phyloP scores from a whole-genome alignment of 345 rosid species.

The Excoecaria agallocha region DNA sequence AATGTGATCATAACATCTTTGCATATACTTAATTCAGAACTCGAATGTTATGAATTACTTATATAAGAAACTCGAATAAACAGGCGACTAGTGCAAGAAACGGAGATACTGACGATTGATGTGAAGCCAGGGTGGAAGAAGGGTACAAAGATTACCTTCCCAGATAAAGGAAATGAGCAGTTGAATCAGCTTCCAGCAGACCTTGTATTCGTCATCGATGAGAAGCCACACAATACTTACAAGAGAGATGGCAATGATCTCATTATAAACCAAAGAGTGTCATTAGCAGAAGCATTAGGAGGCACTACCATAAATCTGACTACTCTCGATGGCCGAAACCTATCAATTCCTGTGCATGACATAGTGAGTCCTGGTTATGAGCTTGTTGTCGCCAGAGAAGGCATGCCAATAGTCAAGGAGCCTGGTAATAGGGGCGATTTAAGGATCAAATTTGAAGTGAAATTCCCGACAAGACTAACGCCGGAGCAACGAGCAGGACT shows the following conservation, averaged over 20 bases:
- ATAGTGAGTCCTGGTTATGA: conserved; percentile 80
- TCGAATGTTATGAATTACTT: conserved; percentile 2
- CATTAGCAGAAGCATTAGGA: conserved; percentile 82
- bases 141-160: conserved; percentile 92
- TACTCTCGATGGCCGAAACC: conserved; percentile 62
- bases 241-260: conserved; percentile 87
- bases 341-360: conserved; percentile 61
- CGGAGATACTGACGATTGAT: conserved; percentile 78
- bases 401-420: conserved; percentile 91
- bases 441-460: conserved; percentile 76
- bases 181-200: conserved; percentile 88
- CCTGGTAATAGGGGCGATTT: conserved; percentile 71
- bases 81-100: conserved; percentile 70
- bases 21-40: not conserved
- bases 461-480: conserved; percentile 71
- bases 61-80: conserved; percentile 11
- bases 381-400: conserved; percentile 71
- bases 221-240: conserved; percentile 67
- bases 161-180: conserved; percentile 92
- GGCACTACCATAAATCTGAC: conserved; percentile 57
- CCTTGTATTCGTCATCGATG: conserved; percentile 79
- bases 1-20: not conserved
- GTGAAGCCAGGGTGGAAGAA: conserved; percentile 99
- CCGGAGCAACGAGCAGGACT: conserved; percentile 74
- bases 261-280: conserved; percentile 44